A percentile compares a stretch with the other conserved stretches of the same genome.
Conservation (phyloP, 345 rosid genomes). For the Euphorbia lathyris region DNA sequence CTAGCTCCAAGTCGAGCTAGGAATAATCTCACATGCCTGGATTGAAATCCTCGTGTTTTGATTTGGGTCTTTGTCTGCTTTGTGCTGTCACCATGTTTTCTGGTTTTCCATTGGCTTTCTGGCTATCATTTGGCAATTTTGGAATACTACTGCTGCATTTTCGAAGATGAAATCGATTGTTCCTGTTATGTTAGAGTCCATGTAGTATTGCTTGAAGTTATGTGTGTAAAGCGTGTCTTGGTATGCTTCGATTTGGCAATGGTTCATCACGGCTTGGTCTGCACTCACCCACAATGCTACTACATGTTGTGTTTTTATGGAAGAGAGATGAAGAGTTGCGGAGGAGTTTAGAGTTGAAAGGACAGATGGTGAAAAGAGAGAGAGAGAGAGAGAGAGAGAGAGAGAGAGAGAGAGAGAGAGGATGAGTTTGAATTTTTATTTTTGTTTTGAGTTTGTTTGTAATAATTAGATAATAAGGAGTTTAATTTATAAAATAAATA, state of each 20-base stretch:
- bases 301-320: constrained; percentile 25
- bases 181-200: constrained; percentile 12
- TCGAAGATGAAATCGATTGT: constrained; percentile 19
- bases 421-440: too few relatives aligned
- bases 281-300: constrained; percentile 18
- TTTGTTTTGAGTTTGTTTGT: too few relatives aligned
- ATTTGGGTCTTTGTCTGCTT: constrained; percentile 15
- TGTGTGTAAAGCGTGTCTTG: constrained; percentile 22
- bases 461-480: too few relatives aligned
- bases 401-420: too few relatives aligned
- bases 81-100: constrained; percentile 25
- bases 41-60: constrained; percentile 19
- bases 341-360: too few relatives aligned
- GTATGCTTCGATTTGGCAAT: constrained; percentile 20
- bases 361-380: too few relatives aligned
- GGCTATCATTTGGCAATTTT: constrained; percentile 8
- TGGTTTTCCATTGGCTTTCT: constrained; percentile 10
- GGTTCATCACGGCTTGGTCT: constrained; percentile 19
- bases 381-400: too few relatives aligned
- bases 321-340: too few relatives aligned
- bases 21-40: constrained; percentile 9
- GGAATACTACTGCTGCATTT: constrained; percentile 23
- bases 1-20: constrained; percentile 2
- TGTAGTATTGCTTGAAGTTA: constrained; percentile 17
- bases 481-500: too few relatives aligned